Base-by-base conservation (phyloP, 495 filamentous ascomycete genomes). In the Penicillium herquei region DNA sequence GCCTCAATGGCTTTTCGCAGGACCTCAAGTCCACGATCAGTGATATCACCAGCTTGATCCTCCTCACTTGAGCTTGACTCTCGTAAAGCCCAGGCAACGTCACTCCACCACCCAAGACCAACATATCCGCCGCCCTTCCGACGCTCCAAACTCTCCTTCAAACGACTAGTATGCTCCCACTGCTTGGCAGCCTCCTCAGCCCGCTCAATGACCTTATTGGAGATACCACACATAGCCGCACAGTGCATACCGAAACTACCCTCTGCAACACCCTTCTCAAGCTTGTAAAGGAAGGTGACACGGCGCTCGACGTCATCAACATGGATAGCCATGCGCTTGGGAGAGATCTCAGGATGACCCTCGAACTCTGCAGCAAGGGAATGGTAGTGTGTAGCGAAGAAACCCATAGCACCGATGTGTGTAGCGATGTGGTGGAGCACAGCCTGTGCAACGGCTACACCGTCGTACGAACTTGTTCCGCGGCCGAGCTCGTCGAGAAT, bases 241-340 rank as follows among this genome's bases (percentile, higher is more conserved):
- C 95, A 99, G 70, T 98, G 95, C 95, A 99, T 99, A 60, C 95
- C 95, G 72, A 97, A 98, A 62, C 89, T 94, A 1, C 95, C 95
- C 73, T 98, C 95, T 3, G 95, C 95, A 39, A 99, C 92, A 7
- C 95, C 95, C 17, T 88, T 82, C 72, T 98, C 95, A 0, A 99
- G 80, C 64, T 93, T 94, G 70, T 99, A 99, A 52, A 99, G 70
- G 73, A 98, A 99, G 0, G 94, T 96, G 31, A 99, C 84, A 12
- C 87, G 82, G 30, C 89, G 78, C 44, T 88, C 80, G 39, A 78
- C 81, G n/a, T 96, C 90, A 62, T 99, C 93, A 14, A 98, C 95
- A 44, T 90, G 80, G 53, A 99, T 98, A 56, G 86, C 86, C 95
- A 99, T 99, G 10, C 95, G 79, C 66, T 86, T 88, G 3, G 91